Evolutionary conservation across 805 yeast genomes (phyloP).

Genomic region (Wickerhamiella lipophila): DNA sequence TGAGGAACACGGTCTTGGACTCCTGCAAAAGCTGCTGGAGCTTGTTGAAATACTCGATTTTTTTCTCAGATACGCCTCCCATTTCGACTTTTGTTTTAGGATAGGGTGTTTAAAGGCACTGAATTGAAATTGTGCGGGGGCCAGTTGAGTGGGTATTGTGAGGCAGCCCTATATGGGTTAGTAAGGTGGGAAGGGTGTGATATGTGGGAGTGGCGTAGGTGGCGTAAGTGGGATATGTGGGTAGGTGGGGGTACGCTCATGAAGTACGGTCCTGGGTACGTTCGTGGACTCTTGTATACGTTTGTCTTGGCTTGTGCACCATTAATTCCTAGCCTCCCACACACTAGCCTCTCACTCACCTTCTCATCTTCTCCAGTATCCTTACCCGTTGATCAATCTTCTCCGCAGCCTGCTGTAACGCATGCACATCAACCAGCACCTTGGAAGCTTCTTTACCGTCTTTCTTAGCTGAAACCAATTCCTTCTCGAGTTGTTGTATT

Average conservation of each 20-base stretch:
- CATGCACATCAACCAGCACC: background rate
- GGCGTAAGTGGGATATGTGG: background rate
- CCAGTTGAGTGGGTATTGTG: background rate
- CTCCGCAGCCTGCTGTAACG: slow-evolving; percentile 8
- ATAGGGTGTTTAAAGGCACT: slow-evolving; percentile 28
- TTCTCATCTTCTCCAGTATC: slow-evolving; percentile 11
- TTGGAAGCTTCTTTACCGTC: background rate
- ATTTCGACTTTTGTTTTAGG: slow-evolving; percentile 63
- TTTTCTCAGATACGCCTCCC: slow-evolving; percentile 99
- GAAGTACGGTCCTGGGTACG: too few relatives aligned
- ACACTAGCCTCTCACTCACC: background rate
- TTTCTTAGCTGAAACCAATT: background rate
- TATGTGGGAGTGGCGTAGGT: too few relatives aligned
- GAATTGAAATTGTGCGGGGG: background rate
- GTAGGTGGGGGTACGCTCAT: too few relatives aligned
- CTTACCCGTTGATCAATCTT: slow-evolving; percentile 8
- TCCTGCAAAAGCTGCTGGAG: slow-evolving; percentile 91
- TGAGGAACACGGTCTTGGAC: slow-evolving; percentile 96
- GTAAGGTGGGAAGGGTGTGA: background rate
- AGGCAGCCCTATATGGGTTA: background rate
- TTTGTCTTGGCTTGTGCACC: too few relatives aligned
- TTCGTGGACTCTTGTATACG: too few relatives aligned
- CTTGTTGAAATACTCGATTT: slow-evolving; percentile 87
- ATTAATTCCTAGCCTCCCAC: too few relatives aligned
- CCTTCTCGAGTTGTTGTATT: background rate